phyloP scores from a whole-genome alignment of 441 rosid species.

The Aquilaria agallochum region DNA sequence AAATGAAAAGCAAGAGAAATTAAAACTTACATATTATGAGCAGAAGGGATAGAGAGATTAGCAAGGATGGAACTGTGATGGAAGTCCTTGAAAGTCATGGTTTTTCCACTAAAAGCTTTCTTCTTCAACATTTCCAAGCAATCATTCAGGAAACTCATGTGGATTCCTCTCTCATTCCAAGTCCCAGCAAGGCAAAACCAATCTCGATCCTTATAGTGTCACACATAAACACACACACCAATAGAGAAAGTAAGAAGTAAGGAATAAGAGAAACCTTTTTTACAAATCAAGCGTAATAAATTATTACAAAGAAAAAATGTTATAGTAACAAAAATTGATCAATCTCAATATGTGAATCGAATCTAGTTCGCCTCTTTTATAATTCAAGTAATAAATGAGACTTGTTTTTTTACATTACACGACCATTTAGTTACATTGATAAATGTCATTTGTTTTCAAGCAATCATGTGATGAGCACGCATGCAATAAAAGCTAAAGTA shows the following conservation, averaged over 20 bases:
- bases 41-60: conserved; percentile 85
- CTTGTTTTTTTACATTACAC: too few relatives aligned
- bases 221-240: neutral
- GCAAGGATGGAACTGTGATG: conserved; percentile 88
- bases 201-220: conserved; percentile 6
- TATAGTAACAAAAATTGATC: neutral
- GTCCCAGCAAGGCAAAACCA: too few relatives aligned
- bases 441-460: too few relatives aligned
- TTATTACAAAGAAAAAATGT: neutral
- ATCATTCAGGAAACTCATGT: too few relatives aligned
- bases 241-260: neutral
- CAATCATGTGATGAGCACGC: too few relatives aligned
- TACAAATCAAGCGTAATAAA: neutral
- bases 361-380: too few relatives aligned
- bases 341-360: too few relatives aligned
- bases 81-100: conserved; percentile 90
- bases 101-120: conserved; percentile 61
- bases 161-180: too few relatives aligned
- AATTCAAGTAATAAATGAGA: neutral
- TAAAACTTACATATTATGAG: conserved; percentile 79
- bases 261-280: conserved; percentile 9
- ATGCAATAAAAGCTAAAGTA: too few relatives aligned
- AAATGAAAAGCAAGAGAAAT: conserved; percentile 1
- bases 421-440: too few relatives aligned
- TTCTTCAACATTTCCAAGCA: conserved; percentile 62